phyloP scores from a whole-genome alignment of 441 rosid genomes.

The Pelargonium cotyledonis region DNA sequence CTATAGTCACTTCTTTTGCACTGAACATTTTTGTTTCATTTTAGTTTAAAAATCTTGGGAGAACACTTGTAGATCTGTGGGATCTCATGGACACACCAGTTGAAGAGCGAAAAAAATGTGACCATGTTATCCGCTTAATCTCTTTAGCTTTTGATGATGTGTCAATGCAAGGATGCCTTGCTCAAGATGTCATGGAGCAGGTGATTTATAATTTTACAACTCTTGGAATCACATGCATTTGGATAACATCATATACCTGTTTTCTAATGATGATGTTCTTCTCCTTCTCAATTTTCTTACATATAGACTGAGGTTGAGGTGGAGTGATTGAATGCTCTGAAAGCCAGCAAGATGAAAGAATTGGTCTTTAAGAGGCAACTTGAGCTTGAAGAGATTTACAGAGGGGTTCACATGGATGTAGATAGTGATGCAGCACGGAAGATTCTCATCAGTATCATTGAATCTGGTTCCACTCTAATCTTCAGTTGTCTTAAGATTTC shows the following conservation, averaged over 20 bases:
- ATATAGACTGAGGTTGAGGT: conserved; percentile 62
- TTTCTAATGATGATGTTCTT: neutral
- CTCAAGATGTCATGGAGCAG: conserved; percentile 61
- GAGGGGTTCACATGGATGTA: conserved; percentile 60
- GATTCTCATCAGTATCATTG: conserved; percentile 45
- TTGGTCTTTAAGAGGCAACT: conserved; percentile 69
- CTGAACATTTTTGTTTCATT: conserved; percentile 17
- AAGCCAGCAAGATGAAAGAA: conserved; percentile 80
- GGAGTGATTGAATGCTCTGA: conserved; percentile 52
- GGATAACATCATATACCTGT: neutral
- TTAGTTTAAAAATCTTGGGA: conserved; percentile 67
- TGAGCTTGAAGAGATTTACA: conserved; percentile 74
- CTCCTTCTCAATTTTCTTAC: neutral
- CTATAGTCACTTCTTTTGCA: neutral
- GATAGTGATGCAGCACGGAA: conserved; percentile 53
- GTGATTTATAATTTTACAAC: conserved; percentile 22
- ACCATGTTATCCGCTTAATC: conserved; percentile 39
- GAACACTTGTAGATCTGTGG: conserved; percentile 61
- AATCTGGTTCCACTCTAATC: conserved; percentile 44
- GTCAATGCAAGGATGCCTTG: conserved; percentile 50
- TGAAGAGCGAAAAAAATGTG: conserved; percentile 49
- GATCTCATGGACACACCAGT: conserved; percentile 58
- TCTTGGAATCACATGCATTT: conserved; percentile 1
- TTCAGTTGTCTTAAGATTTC: neutral
- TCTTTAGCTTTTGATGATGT: conserved; percentile 43